Evolutionary conservation across 2,329 filamentous ascomycete species (phyloP).

Genomic region (Didymella keratinophila): DNA sequence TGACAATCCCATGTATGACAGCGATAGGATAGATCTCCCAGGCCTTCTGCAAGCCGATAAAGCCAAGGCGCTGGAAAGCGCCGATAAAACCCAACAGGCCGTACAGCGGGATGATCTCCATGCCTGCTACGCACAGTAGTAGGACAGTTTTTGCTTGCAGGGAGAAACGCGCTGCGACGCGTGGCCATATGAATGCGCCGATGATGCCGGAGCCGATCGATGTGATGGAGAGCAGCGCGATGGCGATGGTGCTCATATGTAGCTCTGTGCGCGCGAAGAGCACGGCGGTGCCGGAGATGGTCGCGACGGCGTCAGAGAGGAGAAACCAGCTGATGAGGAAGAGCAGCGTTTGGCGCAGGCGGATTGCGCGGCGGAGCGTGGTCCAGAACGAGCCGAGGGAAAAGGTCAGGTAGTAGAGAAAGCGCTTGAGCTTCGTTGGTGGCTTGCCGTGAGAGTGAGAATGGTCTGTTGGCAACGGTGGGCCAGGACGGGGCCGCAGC

Average conservation of each 20-base stretch:
- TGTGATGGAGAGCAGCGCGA: conserved; percentile 89
- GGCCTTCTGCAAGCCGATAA: conserved; percentile 80
- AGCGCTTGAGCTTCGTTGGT: conserved; percentile 31
- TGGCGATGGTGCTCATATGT: conserved; percentile 82
- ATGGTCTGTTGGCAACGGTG: conserved; percentile 65
- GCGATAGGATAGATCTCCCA: conserved; percentile 95
- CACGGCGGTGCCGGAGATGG: conserved; percentile 91
- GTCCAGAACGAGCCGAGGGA: conserved; percentile 84
- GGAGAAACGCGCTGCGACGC: conserved; percentile 70
- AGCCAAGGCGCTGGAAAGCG: conserved; percentile 73
- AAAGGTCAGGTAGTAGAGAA: conserved; percentile 74
- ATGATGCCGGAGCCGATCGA: conserved; percentile 84
- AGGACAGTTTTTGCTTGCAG: conserved; percentile 83
- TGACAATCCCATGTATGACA: conserved; percentile 84
- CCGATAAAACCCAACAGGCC: conserved; percentile 85
- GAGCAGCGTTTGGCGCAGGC: conserved; percentile 73
- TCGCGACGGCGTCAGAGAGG: conserved; percentile 89
- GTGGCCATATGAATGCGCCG: conserved; percentile 88
- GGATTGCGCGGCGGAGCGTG: conserved; percentile 75
- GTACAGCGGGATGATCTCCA: conserved; percentile 90
- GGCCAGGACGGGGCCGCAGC: conserved; percentile 83
- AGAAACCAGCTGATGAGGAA: conserved; percentile 90
- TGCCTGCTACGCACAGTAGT: conserved; percentile 80
- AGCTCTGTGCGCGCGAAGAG: conserved; percentile 91
- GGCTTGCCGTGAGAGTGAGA: conserved; percentile 22